Base-by-base conservation (phyloP, 345 rosid genomes). In the Luvunga scandens region DNA sequence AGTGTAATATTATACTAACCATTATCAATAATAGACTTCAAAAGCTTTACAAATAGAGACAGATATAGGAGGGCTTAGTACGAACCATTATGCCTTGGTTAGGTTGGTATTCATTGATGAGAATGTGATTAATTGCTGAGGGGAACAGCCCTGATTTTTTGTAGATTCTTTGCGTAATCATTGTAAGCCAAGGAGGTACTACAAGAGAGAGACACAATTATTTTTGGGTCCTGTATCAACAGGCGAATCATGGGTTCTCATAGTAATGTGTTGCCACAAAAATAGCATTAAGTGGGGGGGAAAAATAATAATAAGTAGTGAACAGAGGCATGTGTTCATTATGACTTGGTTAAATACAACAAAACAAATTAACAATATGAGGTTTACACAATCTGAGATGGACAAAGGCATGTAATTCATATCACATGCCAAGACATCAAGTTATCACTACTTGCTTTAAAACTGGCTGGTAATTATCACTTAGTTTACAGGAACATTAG, bases 31-130 rank as follows among this genome's bases (percentile, higher is more conserved):
- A 39, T 4, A 19, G 27, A 2, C 68, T 4, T 16, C 36, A 10
- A 61, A 61, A 25, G 68, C 39, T 60, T 73, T 16, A 22, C 19
- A 71, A 80, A 64, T 31, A 18, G 13, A 31, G 42, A 59, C 1
- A 18, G 25, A 19, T 72, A 18, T 22, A 28, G 19, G 73, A 28
- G 25, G 48, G 36, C 56, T 31, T 13, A 75, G 83, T 27, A 80
- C 87, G 7, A 19, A 95, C 98, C 97, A 92, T 93, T 78, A 95
- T 93, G 77, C 97, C 97, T 89, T 92, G 97, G 77, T 87, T 83
- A 25, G 97, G 93, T 75, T 85, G 91, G 84, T 93, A 93, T 78
- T 93, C 99, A 77, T 93, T 93, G 87, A 92, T 91, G 71, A 93
- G 97, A 80, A 95, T 95, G 74, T 93, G 97, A 82, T 92, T 95